These are phyloP conservation scores for Thinopyrum elongatum DNA, from an alignment of 176 grass and related monocot species.

Conservation along the genomic window DNA sequence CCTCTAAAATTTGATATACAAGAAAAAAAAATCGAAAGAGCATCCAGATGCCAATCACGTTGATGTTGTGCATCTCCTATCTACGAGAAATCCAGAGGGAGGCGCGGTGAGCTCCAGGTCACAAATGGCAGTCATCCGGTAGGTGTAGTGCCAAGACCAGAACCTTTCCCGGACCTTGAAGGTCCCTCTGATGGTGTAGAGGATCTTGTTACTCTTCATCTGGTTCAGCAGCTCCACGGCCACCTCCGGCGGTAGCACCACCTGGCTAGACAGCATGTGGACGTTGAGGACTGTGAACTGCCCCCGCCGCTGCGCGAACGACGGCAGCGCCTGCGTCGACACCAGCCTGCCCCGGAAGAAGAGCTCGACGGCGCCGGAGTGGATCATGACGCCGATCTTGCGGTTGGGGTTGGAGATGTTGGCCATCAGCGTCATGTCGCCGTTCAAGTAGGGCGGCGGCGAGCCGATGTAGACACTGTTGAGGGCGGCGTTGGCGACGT, in stretches of 20 bases:
- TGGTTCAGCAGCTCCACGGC: conserved; percentile 63
- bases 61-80: conserved; percentile 67
- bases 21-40: conserved; percentile 7
- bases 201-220: conserved; percentile 65
- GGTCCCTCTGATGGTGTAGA: conserved; percentile 56
- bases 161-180: conserved; percentile 79
- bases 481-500: conserved; percentile 57
- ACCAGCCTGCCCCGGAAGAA: conserved; percentile 71
- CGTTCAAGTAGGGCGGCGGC: conserved; percentile 61
- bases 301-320: conserved; percentile 53
- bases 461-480: conserved; percentile 73
- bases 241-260: conserved; percentile 61
- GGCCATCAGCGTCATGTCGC: conserved; percentile 65
- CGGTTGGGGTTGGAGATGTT: conserved; percentile 95
- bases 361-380: conserved; percentile 56
- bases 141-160: conserved; percentile 58
- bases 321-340: conserved; percentile 57
- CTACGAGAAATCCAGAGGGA: conserved; percentile 70
- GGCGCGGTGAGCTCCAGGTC: conserved; percentile 77
- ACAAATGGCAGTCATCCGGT: conserved; percentile 62
- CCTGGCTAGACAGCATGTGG: conserved; percentile 86
- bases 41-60: conserved; percentile 21
- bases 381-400: conserved; percentile 63
- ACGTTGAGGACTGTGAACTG: conserved; percentile 54
- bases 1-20: background rate